Evolutionary conservation across 1,139 yeast genomes (phyloP).

Genomic region (Suhomyces yuchorum): DNA sequence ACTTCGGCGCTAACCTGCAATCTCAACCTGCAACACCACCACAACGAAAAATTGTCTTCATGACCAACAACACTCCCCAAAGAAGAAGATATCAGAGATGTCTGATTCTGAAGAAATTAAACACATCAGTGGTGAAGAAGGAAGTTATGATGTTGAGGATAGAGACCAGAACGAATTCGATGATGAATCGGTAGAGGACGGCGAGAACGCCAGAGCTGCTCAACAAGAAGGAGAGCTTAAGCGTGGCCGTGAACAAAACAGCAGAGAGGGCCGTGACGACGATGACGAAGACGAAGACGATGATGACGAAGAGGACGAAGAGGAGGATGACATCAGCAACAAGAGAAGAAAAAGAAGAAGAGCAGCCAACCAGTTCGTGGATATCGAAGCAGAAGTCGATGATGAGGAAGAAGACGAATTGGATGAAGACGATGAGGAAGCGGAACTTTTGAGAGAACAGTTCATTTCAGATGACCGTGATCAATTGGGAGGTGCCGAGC

Average conservation of each 20-base stretch:
- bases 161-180: constrained; percentile 53
- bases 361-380: constrained; percentile 87
- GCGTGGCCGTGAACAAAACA: constrained; percentile 17
- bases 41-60: constrained; percentile 10
- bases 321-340: constrained; percentile 50
- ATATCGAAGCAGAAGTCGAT: constrained; percentile 98
- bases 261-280: constrained; percentile 13
- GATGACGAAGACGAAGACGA: constrained; percentile 28
- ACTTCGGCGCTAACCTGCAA: constrained; percentile 2
- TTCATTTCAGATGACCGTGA: constrained; percentile 76
- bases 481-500: constrained; percentile 48
- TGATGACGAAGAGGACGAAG: constrained; percentile 61
- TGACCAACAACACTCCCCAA: constrained; percentile 8
- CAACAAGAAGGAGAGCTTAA: constrained; percentile 12
- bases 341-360: constrained; percentile 66
- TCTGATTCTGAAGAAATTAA: constrained; percentile 12
- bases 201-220: constrained; percentile 11
- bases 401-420: constrained; percentile 96
- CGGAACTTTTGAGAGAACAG: constrained; percentile 82
- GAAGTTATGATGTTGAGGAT: constrained; percentile 24
- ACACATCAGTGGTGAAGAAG: constrained; percentile 17
- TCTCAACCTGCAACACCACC: constrained; percentile 4
- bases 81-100: constrained; percentile 8
- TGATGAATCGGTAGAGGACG: constrained; percentile 28
- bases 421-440: constrained; percentile 86